phyloP scores from a whole-genome alignment of 1,284 basidiomycete species.

The Fistulina hepatica region DNA sequence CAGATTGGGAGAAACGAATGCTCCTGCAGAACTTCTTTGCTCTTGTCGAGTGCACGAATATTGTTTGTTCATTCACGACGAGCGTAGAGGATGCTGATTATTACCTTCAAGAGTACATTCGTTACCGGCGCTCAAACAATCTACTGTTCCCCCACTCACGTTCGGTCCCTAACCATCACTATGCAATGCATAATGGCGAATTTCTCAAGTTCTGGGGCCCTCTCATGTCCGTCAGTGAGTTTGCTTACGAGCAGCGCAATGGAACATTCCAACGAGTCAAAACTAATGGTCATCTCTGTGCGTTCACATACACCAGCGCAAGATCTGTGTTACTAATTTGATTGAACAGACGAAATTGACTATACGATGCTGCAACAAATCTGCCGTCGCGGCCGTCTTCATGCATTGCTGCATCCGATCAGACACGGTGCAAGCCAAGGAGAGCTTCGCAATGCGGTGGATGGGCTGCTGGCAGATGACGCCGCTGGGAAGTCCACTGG shows the following conservation, averaged over 20 bases:
- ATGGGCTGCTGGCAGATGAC: neutral
- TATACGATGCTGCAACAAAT: constrained; percentile 8
- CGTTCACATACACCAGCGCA: neutral
- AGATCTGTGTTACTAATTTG: neutral
- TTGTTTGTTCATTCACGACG: constrained; percentile 6
- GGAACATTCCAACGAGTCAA: constrained; percentile 23
- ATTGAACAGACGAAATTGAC: constrained; percentile 9
- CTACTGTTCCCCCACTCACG: constrained; percentile 19
- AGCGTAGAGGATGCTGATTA: constrained; percentile 1
- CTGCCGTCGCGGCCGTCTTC: constrained; percentile 5
- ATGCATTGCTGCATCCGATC: constrained; percentile 2
- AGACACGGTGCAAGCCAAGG: constrained; percentile 1
- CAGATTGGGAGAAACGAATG: neutral
- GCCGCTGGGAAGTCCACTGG: neutral
- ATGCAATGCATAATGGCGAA: constrained; percentile 24
- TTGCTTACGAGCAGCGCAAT: constrained; percentile 23
- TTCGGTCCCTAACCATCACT: constrained; percentile 27
- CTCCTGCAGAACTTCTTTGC: constrained; percentile 5
- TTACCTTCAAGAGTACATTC: neutral
- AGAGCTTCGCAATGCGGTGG: neutral
- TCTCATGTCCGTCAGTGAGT: constrained; percentile 20
- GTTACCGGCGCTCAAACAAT: constrained; percentile 6
- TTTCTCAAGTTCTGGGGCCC: constrained; percentile 26
- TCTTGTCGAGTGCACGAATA: constrained; percentile 7
- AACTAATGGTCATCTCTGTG: constrained; percentile 5